Conservation (phyloP, 1,139 yeast species). For the Hyphopichia wangnamkhiaoensis region DNA sequence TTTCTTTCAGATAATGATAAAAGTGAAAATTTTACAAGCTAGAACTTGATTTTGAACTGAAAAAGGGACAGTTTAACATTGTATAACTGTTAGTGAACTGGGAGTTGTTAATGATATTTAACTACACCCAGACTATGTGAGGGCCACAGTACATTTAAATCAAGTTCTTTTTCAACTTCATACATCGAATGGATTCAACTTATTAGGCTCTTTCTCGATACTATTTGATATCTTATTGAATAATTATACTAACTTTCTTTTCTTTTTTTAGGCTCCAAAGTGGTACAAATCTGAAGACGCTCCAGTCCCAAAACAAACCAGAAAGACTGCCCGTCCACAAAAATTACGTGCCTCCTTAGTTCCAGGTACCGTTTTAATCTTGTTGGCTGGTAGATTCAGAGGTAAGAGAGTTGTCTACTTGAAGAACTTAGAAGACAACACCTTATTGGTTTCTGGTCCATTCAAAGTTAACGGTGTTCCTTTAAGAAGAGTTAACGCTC, state of each 20-base stretch:
- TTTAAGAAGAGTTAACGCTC: constrained; percentile 98
- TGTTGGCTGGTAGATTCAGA: constrained; percentile 99
- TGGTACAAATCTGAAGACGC: constrained; percentile 96
- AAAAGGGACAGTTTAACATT: too few relatives aligned
- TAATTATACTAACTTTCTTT: constrained; percentile 1
- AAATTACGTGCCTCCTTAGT: constrained; percentile 95
- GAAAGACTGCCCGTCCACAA: constrained; percentile 94
- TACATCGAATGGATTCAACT: too few relatives aligned
- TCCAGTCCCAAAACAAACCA: constrained; percentile 80
- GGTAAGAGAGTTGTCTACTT: constrained; percentile 99
- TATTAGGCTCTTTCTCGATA: too few relatives aligned
- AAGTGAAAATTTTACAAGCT: too few relatives aligned
- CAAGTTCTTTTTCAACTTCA: too few relatives aligned
- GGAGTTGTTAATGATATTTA: too few relatives aligned
- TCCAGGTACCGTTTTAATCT: constrained; percentile 98
- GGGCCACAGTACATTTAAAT: too few relatives aligned
- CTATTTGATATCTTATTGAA: too few relatives aligned
- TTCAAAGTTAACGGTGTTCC: constrained; percentile 99
- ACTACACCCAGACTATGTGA: too few relatives aligned
- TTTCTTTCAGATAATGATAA: too few relatives aligned
- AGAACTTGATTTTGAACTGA: too few relatives aligned
- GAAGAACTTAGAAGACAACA: constrained; percentile 98
- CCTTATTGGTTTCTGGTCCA: constrained; percentile 97
- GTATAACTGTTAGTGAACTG: too few relatives aligned
- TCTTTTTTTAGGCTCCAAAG: constrained; percentile 70